Percentiles rank a stretch among this genome's conserved stretches.
These are phyloP conservation scores for Fusarium torulosum DNA, from an alignment of 2,329 filamentous ascomycete genomes.

Conservation along the genomic window DNA sequence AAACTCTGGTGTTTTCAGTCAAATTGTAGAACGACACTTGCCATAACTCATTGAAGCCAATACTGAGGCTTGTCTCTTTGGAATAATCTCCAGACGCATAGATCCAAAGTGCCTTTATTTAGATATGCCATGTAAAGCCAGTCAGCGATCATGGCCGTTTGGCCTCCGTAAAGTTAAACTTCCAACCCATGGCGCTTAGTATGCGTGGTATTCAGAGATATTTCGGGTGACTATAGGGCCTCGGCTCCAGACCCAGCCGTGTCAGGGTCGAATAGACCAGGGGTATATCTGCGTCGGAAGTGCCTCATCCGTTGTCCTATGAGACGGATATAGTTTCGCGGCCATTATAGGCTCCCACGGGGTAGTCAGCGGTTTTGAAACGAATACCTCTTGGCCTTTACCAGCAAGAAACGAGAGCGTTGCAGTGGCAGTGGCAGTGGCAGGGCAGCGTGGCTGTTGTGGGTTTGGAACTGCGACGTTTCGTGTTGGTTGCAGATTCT, in stretches of 20 bases:
- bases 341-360: conserved; percentile 10
- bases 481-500: conserved; percentile 37
- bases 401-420: background rate
- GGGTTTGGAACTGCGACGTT: conserved; percentile 24
- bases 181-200: conserved; percentile 26
- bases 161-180: background rate
- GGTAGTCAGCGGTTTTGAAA: conserved; percentile 23
- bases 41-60: background rate
- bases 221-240: conserved; percentile 18
- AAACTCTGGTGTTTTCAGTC: background rate
- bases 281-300: conserved; percentile 37
- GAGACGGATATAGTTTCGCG: conserved; percentile 44
- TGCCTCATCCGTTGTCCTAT: conserved; percentile 39
- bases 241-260: conserved; percentile 30
- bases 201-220: conserved; percentile 20
- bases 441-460: background rate
- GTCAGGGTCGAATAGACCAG: conserved; percentile 21
- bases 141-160: background rate
- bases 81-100: background rate
- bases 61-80: background rate
- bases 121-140: background rate
- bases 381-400: conserved; percentile 5
- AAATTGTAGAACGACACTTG: background rate
- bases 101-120: background rate
- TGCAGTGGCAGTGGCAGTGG: too few relatives aligned